Conservation (phyloP, 768 basidiomycete species). For the Trametes gibbosa region DNA sequence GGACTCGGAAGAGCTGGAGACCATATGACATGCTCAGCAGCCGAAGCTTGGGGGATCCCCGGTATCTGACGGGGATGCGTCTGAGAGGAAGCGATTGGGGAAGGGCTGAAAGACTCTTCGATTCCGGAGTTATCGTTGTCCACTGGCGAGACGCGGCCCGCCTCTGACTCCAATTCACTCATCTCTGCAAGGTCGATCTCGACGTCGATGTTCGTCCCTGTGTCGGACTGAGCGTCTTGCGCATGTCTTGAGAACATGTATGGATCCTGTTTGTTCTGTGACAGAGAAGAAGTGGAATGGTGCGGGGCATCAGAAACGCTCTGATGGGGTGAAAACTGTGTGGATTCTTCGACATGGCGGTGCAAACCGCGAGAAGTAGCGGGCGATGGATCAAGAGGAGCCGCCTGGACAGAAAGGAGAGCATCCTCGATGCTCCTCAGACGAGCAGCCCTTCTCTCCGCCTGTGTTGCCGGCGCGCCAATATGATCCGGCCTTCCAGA, state of each 20-base stretch:
- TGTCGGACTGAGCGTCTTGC: slow-evolving; percentile 3
- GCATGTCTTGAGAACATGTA: not conserved
- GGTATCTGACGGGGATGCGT: not conserved
- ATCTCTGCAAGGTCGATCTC: slow-evolving; percentile 12
- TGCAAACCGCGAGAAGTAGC: slow-evolving; percentile 4
- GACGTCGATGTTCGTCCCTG: slow-evolving; percentile 4
- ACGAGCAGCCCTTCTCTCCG: slow-evolving; percentile 1
- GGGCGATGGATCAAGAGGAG: slow-evolving; percentile 3
- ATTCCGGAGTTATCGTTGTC: slow-evolving; percentile 10
- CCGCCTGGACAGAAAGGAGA: not conserved
- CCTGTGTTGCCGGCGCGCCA: not conserved
- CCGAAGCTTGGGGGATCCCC: not conserved
- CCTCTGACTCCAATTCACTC: slow-evolving; percentile 13
- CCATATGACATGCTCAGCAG: slow-evolving; percentile 1
- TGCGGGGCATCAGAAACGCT: slow-evolving; percentile 7
- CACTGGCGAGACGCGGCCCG: slow-evolving; percentile 8
- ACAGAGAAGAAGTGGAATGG: slow-evolving; percentile 5
- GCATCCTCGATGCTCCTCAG: slow-evolving; percentile 14
- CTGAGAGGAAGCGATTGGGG: not conserved
- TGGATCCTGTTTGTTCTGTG: slow-evolving; percentile 4
- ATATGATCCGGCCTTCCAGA: not conserved
- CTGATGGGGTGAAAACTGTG: not conserved
- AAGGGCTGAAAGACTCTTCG: slow-evolving; percentile 4
- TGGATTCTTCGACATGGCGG: not conserved
- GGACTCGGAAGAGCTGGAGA: slow-evolving; percentile 2